Conservation (phyloP, 768 basidiomycete species). For the Xerocomellus chrysenteron region DNA sequence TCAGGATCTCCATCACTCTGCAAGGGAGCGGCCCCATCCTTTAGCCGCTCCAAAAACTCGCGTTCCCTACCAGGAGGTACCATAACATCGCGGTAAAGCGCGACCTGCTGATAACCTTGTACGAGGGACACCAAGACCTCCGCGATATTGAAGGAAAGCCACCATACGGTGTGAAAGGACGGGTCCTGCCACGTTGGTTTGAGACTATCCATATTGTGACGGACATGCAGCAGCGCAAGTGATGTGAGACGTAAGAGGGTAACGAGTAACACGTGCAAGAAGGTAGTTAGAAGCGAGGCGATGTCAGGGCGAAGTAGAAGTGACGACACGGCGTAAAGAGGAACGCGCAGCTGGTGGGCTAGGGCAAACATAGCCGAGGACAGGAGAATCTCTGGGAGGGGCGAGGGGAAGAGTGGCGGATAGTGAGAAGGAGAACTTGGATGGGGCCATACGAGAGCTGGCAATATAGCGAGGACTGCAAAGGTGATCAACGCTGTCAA, state of each 20-base stretch:
- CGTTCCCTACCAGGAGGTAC: conserved; percentile 44
- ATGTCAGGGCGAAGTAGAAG: conserved; percentile 25
- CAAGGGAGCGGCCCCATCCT: conserved; percentile 7
- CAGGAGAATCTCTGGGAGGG: conserved; percentile 63
- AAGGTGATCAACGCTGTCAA: conserved; percentile 51
- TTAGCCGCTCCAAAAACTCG: conserved; percentile 37
- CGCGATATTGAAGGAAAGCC: conserved; percentile 67
- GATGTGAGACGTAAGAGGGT: conserved; percentile 55
- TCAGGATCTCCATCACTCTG: conserved; percentile 9
- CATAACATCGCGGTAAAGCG: conserved; percentile 67
- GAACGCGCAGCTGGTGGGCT: conserved; percentile 32
- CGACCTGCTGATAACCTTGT: conserved; percentile 70
- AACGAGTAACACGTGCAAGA: conserved; percentile 50
- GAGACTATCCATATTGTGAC: conserved; percentile 40
- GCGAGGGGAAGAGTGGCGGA: conserved; percentile 53
- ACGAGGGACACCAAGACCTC: conserved; percentile 63
- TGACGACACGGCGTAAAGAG: conserved; percentile 36
- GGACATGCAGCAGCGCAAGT: conserved; percentile 52
- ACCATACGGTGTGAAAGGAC: conserved; percentile 71
- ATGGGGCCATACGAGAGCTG: conserved; percentile 47
- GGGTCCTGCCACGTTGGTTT: conserved; percentile 53
- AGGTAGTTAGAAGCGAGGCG: conserved; percentile 38
- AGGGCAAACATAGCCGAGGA: conserved; percentile 54
- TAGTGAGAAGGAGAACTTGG: conserved; percentile 40
- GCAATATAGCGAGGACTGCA: conserved; percentile 49